Evolutionary conservation across 257 asterid species (phyloP).

Genomic region (Solanum dulcamara): DNA sequence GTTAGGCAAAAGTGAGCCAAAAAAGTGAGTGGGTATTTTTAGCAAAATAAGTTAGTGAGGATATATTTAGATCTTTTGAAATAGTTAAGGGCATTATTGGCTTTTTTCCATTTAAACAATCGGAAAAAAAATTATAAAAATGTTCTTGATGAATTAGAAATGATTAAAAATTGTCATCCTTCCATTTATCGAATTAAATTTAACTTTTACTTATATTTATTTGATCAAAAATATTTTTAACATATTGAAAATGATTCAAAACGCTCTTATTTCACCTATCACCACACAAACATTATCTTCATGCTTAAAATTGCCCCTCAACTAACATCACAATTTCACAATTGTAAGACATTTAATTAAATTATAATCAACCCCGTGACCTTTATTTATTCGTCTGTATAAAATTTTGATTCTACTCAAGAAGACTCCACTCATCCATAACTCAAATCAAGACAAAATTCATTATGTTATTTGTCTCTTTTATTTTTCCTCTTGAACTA

Average conservation of each 20-base stretch:
- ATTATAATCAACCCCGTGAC: background rate
- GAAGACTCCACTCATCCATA: background rate
- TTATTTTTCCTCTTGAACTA: background rate
- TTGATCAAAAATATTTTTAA: too few species aligned
- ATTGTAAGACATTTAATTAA: background rate
- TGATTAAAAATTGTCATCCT: too few species aligned
- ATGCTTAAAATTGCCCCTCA: background rate
- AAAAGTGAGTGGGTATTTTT: background rate
- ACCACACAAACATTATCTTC: background rate
- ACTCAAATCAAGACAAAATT: background rate
- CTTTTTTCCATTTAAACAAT: too few species aligned
- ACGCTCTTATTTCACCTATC: background rate
- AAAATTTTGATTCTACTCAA: too few species aligned
- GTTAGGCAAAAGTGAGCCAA: background rate
- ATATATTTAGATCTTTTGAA: background rate
- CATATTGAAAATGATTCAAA: background rate
- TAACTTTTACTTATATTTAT: too few species aligned
- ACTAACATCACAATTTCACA: background rate
- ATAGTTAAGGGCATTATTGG: background rate
- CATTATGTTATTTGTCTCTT: too few species aligned
- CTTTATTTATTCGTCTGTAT: too few species aligned
- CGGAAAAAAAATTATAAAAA: too few species aligned
- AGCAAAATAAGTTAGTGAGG: background rate
- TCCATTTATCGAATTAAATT: too few species aligned
- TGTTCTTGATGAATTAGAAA: background rate